Evolutionary conservation across 176 grass and related monocot species (phyloP).

Genomic region (Bonia amplexicaulis): DNA sequence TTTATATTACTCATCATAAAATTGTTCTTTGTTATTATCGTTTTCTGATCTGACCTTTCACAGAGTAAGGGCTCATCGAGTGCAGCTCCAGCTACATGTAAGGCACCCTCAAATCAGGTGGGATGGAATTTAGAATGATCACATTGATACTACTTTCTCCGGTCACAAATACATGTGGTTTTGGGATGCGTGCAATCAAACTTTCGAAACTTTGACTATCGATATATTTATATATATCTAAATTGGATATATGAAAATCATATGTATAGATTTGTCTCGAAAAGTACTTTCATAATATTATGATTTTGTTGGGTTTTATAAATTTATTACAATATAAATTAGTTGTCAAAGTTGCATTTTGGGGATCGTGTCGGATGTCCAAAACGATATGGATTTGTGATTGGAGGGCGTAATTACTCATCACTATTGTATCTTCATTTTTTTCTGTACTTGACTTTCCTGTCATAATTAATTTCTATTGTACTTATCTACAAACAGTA

Average conservation of each 20-base stretch:
- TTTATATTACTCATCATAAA: background rate
- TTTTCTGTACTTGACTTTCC: background rate
- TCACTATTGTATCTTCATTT: background rate
- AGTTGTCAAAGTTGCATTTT: too few relatives aligned
- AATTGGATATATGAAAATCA: too few relatives aligned
- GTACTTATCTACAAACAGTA: background rate
- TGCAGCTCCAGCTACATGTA: conserved; percentile 43
- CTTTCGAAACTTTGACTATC: too few relatives aligned
- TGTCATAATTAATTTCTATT: background rate
- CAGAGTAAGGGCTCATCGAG: conserved; percentile 77
- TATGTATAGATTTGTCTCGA: too few relatives aligned
- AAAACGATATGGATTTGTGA: too few relatives aligned
- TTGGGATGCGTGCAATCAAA: too few relatives aligned
- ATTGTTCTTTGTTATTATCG: background rate
- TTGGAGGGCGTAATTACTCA: background rate
- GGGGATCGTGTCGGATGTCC: too few relatives aligned
- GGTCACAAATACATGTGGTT: too few relatives aligned
- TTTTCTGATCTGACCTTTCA: conserved; percentile 17
- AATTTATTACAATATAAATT: too few relatives aligned
- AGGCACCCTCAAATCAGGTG: conserved; percentile 53
- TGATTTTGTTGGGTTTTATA: too few relatives aligned
- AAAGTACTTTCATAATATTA: too few relatives aligned
- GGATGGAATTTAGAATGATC: conserved; percentile 6
- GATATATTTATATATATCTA: too few relatives aligned
- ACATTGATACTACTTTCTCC: background rate